Evolutionary conservation across 1,284 basidiomycete genomes (phyloP).

Genomic region (Naganishia sp.): DNA sequence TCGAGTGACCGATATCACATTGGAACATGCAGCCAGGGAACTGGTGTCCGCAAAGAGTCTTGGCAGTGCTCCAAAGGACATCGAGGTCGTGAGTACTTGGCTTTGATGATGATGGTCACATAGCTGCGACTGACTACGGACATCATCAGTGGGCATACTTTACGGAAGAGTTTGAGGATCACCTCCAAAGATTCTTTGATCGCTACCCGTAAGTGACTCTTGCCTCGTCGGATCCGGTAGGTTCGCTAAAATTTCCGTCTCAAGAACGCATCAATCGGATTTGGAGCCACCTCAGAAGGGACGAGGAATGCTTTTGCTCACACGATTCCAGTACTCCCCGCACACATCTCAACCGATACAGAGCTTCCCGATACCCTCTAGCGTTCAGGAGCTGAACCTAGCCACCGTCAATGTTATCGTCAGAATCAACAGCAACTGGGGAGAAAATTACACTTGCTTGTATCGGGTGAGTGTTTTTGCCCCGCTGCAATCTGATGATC

Average conservation of each 20-base stretch:
- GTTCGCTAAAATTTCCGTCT: neutral
- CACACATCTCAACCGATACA: constrained; percentile 70
- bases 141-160: constrained; percentile 25
- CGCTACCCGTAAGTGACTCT: constrained; percentile 12
- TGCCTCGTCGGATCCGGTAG: neutral
- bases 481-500: no score
- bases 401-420: constrained; percentile 80
- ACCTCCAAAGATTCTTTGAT: constrained; percentile 18
- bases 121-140: neutral
- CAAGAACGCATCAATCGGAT: constrained; percentile 38
- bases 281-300: constrained; percentile 60
- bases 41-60: constrained; percentile 69
- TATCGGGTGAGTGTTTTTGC: constrained; percentile 66
- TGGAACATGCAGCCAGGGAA: constrained; percentile 82
- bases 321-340: constrained; percentile 77
- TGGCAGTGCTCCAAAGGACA: constrained; percentile 71
- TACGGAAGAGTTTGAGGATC: neutral
- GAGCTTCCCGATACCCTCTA: constrained; percentile 75
- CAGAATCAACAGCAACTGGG: constrained; percentile 81
- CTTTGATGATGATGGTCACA: no score
- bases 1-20: constrained; percentile 72
- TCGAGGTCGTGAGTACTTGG: constrained; percentile 63
- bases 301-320: constrained; percentile 66
- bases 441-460: constrained; percentile 81
- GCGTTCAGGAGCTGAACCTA: constrained; percentile 67